These are phyloP conservation scores for Leptoxyphium fumago DNA, from an alignment of 2,329 filamentous ascomycete species.

Conservation along the genomic window DNA sequence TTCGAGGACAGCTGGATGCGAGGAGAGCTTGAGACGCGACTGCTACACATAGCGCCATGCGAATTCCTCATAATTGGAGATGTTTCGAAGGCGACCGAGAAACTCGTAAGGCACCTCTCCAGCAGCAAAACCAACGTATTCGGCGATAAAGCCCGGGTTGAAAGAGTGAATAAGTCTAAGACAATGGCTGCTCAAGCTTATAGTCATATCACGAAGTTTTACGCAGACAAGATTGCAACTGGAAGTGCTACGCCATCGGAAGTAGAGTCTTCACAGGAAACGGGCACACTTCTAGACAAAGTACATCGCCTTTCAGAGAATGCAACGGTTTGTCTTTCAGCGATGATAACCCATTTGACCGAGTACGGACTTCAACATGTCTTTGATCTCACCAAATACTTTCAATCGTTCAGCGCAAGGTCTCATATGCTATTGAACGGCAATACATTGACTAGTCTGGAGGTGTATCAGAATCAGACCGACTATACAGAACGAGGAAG, in stretches of 20 bases:
- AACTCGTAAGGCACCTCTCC: conserved; percentile 78
- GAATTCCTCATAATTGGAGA: conserved; percentile 89
- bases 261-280: conserved; percentile 27
- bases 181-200: conserved; percentile 73
- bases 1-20: conserved; percentile 98
- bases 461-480: conserved; percentile 91
- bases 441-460: conserved; percentile 82
- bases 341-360: conserved; percentile 85
- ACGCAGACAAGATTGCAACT: conserved; percentile 67
- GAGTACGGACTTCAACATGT: conserved; percentile 93
- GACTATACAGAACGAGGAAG: conserved; percentile 76
- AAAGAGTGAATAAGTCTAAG: conserved; percentile 60
- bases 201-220: conserved; percentile 84
- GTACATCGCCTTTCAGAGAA: conserved; percentile 72
- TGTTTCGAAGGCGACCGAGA: conserved; percentile 79
- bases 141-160: conserved; percentile 76
- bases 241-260: conserved; percentile 18
- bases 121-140: conserved; percentile 82
- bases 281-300: conserved; percentile 60
- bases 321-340: conserved; percentile 81
- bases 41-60: conserved; percentile 88
- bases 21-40: conserved; percentile 84
- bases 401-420: conserved; percentile 83
- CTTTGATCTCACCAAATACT: conserved; percentile 92
- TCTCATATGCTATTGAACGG: conserved; percentile 95